Base-by-base conservation (phyloP, 345 rosid species). In the Carallia brachiata region DNA sequence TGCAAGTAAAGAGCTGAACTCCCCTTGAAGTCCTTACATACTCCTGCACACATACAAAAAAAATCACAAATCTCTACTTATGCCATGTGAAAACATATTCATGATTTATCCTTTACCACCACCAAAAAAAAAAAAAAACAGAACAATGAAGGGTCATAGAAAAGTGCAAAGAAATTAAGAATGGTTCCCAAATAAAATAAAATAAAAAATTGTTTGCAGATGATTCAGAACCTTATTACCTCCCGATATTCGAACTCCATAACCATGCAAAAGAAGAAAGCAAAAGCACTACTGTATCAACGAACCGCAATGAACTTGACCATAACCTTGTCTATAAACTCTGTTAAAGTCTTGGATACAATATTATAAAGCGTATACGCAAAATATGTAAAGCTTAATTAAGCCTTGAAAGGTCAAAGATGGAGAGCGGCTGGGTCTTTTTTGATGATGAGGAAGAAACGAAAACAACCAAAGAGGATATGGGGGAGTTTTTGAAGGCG, bases 1-100 rank as follows among this genome's bases (percentile, higher is more conserved):
- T 84, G 73, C 98, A 95, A 75, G 94, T 87, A 44, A 90, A 92
- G 34, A 89, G 82, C 86, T 80, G 70, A 36, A 87, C 86, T 70
- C 88, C 97, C 81, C 92, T 85, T 28, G 97, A 85, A 76, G 85
- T 95, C 84, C 61, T 85, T 71, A 88, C 69, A 60, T 80, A 84
- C 65, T 79, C 92, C 99, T 95, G 39, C 36, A 6, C 31, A 31
- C 7, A 12, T 15, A 52, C 34, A 19, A 5, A 56, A 44, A 8
- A 1, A 23, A 3, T 23, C 27, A 27, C 60, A 2, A 44, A 16
- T 13, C 50, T 13, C 50, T 23, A 23, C 23, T 23, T 23, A 44
- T 12, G 50, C 5, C 50, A 44, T 15, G 0, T 13, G 50, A 44
- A 3, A 10, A 44, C 50, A 44, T 44, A 15, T 44, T 4, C 17